Evolutionary conservation across 495 filamentous ascomycete species (phyloP).

Genomic region (Penicillium nucicola): DNA sequence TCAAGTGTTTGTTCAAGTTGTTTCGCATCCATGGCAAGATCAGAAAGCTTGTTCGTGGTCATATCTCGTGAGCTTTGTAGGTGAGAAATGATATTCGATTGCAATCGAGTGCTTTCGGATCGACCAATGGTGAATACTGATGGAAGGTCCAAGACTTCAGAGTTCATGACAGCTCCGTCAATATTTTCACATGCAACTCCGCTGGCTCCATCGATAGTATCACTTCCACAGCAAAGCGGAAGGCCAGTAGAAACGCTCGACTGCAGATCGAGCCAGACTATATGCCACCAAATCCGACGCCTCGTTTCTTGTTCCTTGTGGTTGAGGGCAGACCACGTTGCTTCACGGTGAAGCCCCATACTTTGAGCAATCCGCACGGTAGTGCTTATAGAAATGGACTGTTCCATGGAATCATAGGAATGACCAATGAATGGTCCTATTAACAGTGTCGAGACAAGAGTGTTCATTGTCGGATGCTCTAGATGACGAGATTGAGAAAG

Average conservation of each 20-base stretch:
- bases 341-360: slow-evolving; percentile 20
- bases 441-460: slow-evolving; percentile 11
- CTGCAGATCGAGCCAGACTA: slow-evolving; percentile 25
- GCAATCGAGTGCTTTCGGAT: too few species aligned
- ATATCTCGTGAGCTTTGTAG: too few species aligned
- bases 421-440: slow-evolving; percentile 3
- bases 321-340: too few species aligned
- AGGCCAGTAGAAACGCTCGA: slow-evolving; percentile 18
- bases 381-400: slow-evolving; percentile 2
- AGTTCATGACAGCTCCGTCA: not conserved
- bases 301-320: not conserved
- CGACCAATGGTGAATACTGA: too few species aligned
- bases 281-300: slow-evolving; percentile 21
- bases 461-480: slow-evolving; percentile 21
- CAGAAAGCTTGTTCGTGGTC: too few species aligned
- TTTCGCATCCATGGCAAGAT: too few species aligned
- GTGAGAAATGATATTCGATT: too few species aligned
- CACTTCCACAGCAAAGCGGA: slow-evolving; percentile 9
- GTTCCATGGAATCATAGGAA: not conserved
- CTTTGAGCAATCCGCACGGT: slow-evolving; percentile 15
- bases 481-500: slow-evolving; percentile 10
- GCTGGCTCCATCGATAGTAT: not conserved
- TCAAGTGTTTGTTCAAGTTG: too few species aligned
- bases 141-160: too few species aligned
- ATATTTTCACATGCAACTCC: not conserved